Conservation (phyloP, 2,329 filamentous ascomycete species). For the Metarhizium sp. region DNA sequence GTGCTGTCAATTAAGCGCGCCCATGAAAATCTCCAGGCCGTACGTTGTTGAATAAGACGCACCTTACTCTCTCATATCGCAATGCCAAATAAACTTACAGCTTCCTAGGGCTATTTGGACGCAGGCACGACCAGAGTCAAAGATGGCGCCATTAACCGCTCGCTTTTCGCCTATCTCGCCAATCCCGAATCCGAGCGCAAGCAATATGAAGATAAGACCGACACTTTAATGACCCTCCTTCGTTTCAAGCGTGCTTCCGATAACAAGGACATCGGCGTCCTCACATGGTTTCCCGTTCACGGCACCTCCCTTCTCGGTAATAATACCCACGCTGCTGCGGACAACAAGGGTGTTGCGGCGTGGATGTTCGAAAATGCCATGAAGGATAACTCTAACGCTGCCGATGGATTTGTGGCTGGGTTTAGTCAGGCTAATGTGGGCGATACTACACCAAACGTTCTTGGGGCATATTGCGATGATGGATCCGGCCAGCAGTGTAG, state of each 20-base stretch:
- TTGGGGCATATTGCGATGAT: conserved; percentile 85
- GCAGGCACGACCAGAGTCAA: conserved; percentile 60
- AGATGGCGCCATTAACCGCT: conserved; percentile 82
- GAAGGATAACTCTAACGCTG: conserved; percentile 40
- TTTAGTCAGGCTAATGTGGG: conserved; percentile 90
- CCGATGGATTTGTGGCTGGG: conserved; percentile 70
- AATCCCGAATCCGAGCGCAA: conserved; percentile 71
- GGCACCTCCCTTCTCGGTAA: conserved; percentile 87
- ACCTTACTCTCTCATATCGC: neutral
- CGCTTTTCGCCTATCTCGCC: conserved; percentile 76
- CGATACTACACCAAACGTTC: conserved; percentile 80
- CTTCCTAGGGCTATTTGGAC: conserved; percentile 51
- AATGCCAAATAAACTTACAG: neutral
- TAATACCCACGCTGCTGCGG: conserved; percentile 84
- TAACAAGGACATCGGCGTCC: conserved; percentile 64
- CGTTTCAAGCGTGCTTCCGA: conserved; percentile 68
- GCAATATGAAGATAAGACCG: conserved; percentile 47
- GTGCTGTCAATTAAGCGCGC: conserved; percentile 73
- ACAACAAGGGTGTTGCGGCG: conserved; percentile 92
- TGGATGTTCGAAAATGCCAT: conserved; percentile 71
- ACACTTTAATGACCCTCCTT: conserved; percentile 62
- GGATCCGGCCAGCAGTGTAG: conserved; percentile 63
- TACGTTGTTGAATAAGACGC: conserved; percentile 12
- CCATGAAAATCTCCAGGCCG: conserved; percentile 46
- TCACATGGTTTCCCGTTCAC: conserved; percentile 90